Conservation (phyloP, 306 rosid genomes). For the Inga leiocalycina region DNA sequence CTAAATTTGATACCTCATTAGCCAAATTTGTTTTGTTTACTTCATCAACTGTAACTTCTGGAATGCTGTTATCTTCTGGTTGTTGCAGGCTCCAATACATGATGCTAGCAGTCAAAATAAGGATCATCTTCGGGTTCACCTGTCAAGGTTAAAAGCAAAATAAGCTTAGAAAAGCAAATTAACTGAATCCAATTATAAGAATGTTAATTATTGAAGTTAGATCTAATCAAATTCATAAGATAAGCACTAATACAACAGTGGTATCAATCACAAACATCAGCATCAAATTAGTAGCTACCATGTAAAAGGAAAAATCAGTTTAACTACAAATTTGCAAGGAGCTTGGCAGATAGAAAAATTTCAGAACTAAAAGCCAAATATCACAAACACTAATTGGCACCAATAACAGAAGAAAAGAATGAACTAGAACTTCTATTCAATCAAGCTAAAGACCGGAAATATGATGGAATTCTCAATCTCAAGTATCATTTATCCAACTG, state of each 20-base stretch:
- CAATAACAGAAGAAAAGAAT: too few relatives aligned
- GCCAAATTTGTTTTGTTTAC: constrained; percentile 44
- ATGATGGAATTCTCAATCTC: background rate
- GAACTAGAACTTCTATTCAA: too few relatives aligned
- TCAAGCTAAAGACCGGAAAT: background rate
- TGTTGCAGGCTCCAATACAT: constrained; percentile 97
- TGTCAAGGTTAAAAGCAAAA: constrained; percentile 36
- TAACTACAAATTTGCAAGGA: too few relatives aligned
- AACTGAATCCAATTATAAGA: constrained; percentile 12
- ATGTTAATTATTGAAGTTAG: background rate
- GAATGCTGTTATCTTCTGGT: constrained; percentile 36
- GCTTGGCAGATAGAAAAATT: too few relatives aligned
- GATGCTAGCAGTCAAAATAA: constrained; percentile 87
- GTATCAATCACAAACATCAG: background rate
- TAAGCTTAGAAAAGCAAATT: constrained; percentile 7
- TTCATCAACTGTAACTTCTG: constrained; percentile 34
- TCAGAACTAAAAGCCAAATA: too few relatives aligned
- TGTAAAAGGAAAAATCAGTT: too few relatives aligned
- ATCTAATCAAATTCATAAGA: background rate
- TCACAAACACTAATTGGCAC: too few relatives aligned
- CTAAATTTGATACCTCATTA: constrained; percentile 50
- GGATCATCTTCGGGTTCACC: constrained; percentile 99
- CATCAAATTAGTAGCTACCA: too few relatives aligned
- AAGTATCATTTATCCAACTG: too few relatives aligned
- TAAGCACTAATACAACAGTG: background rate